These are phyloP conservation scores for Dictyostelium capitatum DNA, from an alignment of 78 protist genomes.

Conservation along the genomic window DNA sequence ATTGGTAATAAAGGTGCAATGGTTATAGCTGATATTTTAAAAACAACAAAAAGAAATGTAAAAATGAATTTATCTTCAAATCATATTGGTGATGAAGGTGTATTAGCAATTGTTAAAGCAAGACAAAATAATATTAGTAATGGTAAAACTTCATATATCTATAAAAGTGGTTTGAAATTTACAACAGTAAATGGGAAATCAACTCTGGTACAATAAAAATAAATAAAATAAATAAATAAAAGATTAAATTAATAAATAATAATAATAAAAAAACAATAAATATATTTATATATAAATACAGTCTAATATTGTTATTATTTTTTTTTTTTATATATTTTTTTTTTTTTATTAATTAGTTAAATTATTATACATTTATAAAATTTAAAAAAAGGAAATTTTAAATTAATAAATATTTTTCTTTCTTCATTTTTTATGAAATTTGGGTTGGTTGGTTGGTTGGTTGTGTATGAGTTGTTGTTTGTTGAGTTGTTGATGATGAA, in stretches of 20 bases:
- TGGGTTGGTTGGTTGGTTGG: no score
- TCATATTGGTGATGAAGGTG: slow-evolving; percentile 58
- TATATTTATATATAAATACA: no score
- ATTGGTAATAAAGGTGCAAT: slow-evolving; percentile 75
- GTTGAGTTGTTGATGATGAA: no score
- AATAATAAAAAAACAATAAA: no score
- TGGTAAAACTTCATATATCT: slow-evolving; percentile 51
- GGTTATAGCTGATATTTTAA: slow-evolving; percentile 30
- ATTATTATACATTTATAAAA: slow-evolving; percentile 8
- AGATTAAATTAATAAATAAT: no score
- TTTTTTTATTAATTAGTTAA: slow-evolving; percentile 1
- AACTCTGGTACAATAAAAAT: neutral
- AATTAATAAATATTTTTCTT: neutral
- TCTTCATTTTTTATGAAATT: neutral
- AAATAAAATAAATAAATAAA: no score
- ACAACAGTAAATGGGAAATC: slow-evolving; percentile 62
- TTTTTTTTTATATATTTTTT: neutral
- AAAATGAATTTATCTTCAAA: slow-evolving; percentile 32
- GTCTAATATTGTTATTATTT: no score
- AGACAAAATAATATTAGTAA: slow-evolving; percentile 20
- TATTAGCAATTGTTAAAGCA: slow-evolving; percentile 54
- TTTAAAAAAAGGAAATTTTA: slow-evolving; percentile 9
- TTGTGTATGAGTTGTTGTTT: no score
- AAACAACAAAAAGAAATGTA: slow-evolving; percentile 15
- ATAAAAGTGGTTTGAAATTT: slow-evolving; percentile 53